Evolutionary conservation across 331 rosid species (phyloP).

Genomic region (Telfairia occidentalis): DNA sequence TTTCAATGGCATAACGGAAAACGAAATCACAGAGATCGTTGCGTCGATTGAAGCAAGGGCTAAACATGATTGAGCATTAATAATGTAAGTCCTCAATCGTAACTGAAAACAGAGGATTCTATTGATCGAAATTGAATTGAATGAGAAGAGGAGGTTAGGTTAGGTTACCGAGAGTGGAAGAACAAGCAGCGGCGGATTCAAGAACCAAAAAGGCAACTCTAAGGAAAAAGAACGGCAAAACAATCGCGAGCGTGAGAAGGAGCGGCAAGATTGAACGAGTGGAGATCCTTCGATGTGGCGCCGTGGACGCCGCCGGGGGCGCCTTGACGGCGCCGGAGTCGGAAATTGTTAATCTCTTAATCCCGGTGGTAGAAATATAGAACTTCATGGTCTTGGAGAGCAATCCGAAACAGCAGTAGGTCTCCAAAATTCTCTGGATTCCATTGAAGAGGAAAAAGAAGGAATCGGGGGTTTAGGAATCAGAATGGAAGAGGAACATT

Average conservation of each 20-base stretch:
- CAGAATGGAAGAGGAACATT: neutral
- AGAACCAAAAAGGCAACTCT: slow-evolving; percentile 61
- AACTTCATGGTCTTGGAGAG: slow-evolving; percentile 44
- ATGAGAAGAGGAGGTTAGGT: neutral
- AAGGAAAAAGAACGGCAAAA: slow-evolving; percentile 56
- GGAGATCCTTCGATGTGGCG: slow-evolving; percentile 40
- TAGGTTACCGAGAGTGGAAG: slow-evolving; percentile 51
- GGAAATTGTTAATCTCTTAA: slow-evolving; percentile 53
- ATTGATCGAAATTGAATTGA: neutral
- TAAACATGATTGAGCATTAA: neutral
- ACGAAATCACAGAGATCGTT: neutral
- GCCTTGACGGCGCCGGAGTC: slow-evolving; percentile 38
- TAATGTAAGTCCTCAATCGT: neutral
- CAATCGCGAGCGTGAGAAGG: slow-evolving; percentile 40
- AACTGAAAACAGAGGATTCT: neutral
- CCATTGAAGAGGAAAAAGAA: neutral
- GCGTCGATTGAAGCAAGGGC: neutral
- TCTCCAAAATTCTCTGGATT: slow-evolving; percentile 28
- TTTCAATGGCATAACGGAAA: neutral
- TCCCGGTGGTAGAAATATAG: slow-evolving; percentile 64
- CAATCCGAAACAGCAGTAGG: neutral
- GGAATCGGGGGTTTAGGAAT: neutral
- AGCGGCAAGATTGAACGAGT: slow-evolving; percentile 40
- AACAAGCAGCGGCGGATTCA: slow-evolving; percentile 63
- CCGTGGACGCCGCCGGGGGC: slow-evolving; percentile 20